Evolutionary conservation across 768 basidiomycete genomes (phyloP).

Genomic region (Cubamyces lactineus): DNA sequence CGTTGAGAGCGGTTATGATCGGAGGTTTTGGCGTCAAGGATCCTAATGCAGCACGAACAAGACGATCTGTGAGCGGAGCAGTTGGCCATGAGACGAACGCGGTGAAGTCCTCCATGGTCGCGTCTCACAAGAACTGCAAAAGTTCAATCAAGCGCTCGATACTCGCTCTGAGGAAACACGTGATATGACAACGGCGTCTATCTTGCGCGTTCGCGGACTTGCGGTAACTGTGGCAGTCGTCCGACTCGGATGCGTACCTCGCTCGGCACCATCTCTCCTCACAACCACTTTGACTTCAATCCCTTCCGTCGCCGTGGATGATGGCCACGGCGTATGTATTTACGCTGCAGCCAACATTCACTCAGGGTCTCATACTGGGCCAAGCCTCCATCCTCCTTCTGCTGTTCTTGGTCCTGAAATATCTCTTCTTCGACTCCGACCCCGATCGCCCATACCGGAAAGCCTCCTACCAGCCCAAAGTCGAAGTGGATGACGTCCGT

Average conservation of each 20-base stretch:
- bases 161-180: conserved; percentile 7
- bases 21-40: conserved; percentile 35
- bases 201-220: not conserved
- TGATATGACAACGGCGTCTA: conserved; percentile 11
- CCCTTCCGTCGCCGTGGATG: conserved; percentile 1
- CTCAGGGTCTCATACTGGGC: conserved; percentile 91
- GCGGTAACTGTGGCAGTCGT: not conserved
- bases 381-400: conserved; percentile 86
- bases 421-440: conserved; percentile 87
- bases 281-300: conserved; percentile 1
- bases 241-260: conserved; percentile 5
- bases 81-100: conserved; percentile 57
- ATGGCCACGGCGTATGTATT: conserved; percentile 63
- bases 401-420: conserved; percentile 82
- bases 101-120: conserved; percentile 25
- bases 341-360: conserved; percentile 86
- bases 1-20: conserved; percentile 32
- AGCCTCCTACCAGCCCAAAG: conserved; percentile 61
- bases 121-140: not conserved
- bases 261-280: conserved; percentile 12
- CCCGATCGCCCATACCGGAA: conserved; percentile 58
- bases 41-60: conserved; percentile 49
- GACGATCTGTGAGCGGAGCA: conserved; percentile 55
- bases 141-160: conserved; percentile 5
- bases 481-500: conserved; percentile 46